Evolutionary conservation across 768 basidiomycete genomes (phyloP).

Genomic region (Phylloporus scabripes): DNA sequence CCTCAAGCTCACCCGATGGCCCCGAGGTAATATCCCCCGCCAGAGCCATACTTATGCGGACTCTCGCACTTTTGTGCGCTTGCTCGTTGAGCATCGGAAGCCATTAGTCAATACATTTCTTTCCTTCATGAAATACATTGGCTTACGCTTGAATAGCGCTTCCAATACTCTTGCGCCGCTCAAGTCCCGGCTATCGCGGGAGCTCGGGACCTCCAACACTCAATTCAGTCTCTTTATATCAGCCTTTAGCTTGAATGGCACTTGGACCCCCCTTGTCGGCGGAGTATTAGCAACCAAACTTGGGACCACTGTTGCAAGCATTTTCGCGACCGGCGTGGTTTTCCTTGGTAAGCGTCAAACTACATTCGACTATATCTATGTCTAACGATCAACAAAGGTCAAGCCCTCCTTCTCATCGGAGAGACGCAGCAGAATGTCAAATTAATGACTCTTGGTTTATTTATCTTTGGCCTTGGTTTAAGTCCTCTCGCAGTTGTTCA

Average conservation of each 20-base stretch:
- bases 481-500: constrained; percentile 79
- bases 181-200: constrained; percentile 61
- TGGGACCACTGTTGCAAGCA: constrained; percentile 66
- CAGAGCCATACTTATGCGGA: constrained; percentile 46
- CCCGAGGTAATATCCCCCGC: constrained; percentile 18
- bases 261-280: constrained; percentile 74
- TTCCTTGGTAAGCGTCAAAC: constrained; percentile 43
- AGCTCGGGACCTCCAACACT: constrained; percentile 70
- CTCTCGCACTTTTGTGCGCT: constrained; percentile 61
- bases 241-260: constrained; percentile 68
- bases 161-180: constrained; percentile 73
- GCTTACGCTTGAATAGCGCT: constrained; percentile 39
- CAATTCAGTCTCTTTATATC: constrained; percentile 76
- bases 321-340: constrained; percentile 70
- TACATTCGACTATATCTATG: neutral
- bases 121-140: neutral
- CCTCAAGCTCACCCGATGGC: neutral
- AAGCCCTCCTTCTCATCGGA: constrained; percentile 61
- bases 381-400: constrained; percentile 39
- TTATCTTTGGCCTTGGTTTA: constrained; percentile 74
- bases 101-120: constrained; percentile 69
- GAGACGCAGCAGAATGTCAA: constrained; percentile 56
- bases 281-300: constrained; percentile 65
- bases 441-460: constrained; percentile 69
- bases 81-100: constrained; percentile 72